A percentile compares a stretch with the other conserved stretches of the same genome.
phyloP scores from a whole-genome alignment of 805 yeast genomes.

The Monosporozyma unispora region DNA sequence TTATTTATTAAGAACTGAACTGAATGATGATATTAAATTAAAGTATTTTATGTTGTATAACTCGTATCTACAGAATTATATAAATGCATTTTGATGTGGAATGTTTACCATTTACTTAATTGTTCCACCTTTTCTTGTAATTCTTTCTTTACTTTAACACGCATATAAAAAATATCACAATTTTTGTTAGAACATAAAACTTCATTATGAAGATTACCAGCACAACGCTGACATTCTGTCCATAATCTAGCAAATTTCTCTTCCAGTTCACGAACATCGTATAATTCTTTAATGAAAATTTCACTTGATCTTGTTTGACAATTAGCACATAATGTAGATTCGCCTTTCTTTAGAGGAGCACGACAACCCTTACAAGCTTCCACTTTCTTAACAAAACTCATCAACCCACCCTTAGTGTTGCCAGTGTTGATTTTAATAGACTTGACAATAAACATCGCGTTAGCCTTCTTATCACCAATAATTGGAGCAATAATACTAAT shows the following conservation, averaged over 20 bases:
- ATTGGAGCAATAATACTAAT: conserved; percentile 93
- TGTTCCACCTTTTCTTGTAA: conserved; percentile 33
- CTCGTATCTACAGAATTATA: background rate
- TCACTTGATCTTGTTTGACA: conserved; percentile 69
- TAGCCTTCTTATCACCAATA: conserved; percentile 75
- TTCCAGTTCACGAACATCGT: conserved; percentile 72
- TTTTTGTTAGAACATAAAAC: conserved; percentile 92
- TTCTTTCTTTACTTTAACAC: conserved; percentile 46
- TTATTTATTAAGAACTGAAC: background rate
- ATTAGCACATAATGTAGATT: conserved; percentile 72
- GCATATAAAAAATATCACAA: conserved; percentile 96
- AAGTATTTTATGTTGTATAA: background rate
- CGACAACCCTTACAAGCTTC: conserved; percentile 85
- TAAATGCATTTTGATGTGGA: background rate
- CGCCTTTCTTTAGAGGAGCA: conserved; percentile 56
- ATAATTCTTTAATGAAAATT: conserved; percentile 71
- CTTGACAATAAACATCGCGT: conserved; percentile 58
- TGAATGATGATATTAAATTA: background rate
- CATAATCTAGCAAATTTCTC: conserved; percentile 78
- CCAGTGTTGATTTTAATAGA: conserved; percentile 35
- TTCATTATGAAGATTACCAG: conserved; percentile 91
- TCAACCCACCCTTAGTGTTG: conserved; percentile 75
- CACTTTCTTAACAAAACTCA: conserved; percentile 85
- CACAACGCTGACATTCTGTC: conserved; percentile 98
- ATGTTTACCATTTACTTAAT: conserved; percentile 33